Evolutionary conservation across 306 rosid species (phyloP).

Genomic region (Gastrolobium villosum): DNA sequence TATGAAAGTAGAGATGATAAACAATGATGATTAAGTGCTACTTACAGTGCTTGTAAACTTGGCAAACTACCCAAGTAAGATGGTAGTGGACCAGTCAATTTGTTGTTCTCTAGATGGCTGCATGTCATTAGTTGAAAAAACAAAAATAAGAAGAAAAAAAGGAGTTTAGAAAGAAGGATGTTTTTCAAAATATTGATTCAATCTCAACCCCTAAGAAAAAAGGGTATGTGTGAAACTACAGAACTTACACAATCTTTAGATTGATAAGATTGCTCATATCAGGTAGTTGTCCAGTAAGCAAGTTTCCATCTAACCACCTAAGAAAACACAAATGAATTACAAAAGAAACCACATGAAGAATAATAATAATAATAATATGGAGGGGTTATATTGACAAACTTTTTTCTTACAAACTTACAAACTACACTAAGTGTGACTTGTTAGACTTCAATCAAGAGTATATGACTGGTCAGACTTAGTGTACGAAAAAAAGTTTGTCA

Average conservation of each 20-base stretch:
- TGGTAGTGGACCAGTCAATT: slow-evolving; percentile 78
- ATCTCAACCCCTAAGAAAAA: neutral
- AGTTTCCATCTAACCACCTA: slow-evolving; percentile 90
- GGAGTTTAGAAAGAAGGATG: neutral
- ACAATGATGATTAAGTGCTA: slow-evolving; percentile 39
- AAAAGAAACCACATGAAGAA: slow-evolving; percentile 19
- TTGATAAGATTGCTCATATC: slow-evolving; percentile 86
- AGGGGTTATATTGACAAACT: too few species aligned
- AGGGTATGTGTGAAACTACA: slow-evolving; percentile 26
- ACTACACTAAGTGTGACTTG: too few species aligned
- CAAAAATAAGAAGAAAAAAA: neutral
- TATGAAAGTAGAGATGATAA: slow-evolving; percentile 23
- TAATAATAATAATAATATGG: neutral
- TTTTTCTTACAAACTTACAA: too few species aligned
- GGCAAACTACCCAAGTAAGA: slow-evolving; percentile 84
- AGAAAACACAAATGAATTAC: slow-evolving; percentile 40
- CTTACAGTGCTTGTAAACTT: slow-evolving; percentile 88
- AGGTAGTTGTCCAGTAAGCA: slow-evolving; percentile 80
- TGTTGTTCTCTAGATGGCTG: slow-evolving; percentile 97
- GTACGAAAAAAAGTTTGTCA: too few species aligned
- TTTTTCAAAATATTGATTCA: slow-evolving; percentile 26
- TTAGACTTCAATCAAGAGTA: too few species aligned
- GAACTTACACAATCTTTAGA: slow-evolving; percentile 88
- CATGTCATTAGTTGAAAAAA: slow-evolving; percentile 43
- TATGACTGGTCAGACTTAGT: too few species aligned